Percentiles rank a stretch among this genome's conserved stretches.
These are phyloP conservation scores for Ogataea nakhonphanomensis DNA, from an alignment of 805 yeast species.

Conservation along the genomic window DNA sequence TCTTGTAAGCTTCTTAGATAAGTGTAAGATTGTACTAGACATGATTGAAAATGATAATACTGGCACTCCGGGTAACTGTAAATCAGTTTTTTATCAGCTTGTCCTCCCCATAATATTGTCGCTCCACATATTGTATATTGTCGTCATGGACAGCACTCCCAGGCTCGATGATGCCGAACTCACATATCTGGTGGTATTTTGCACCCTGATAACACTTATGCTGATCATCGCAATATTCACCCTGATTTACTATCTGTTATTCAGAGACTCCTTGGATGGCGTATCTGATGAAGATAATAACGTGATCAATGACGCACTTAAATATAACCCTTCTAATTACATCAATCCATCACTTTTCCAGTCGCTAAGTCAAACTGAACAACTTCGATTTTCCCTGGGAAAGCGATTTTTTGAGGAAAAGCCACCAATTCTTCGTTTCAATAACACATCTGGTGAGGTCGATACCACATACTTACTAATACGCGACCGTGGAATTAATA, in stretches of 20 bases:
- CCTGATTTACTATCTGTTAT: conserved; percentile 27
- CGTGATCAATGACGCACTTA: conserved; percentile 28
- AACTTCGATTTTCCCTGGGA: conserved; percentile 25
- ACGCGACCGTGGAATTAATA: conserved; percentile 34
- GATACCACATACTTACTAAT: conserved; percentile 30
- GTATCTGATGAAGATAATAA: conserved; percentile 15
- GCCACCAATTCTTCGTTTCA: conserved; percentile 27
- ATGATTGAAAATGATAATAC: background rate
- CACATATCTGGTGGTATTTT: conserved; percentile 25
- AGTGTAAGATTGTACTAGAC: conserved; percentile 10
- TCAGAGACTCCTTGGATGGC: conserved; percentile 20
- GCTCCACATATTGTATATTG: background rate
- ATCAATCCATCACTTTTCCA: conserved; percentile 20
- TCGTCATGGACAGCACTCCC: conserved; percentile 3
- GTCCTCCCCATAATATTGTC: conserved; percentile 3
- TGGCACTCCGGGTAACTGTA: conserved; percentile 2
- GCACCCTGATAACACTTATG: conserved; percentile 26
- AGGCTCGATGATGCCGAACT: conserved; percentile 22
- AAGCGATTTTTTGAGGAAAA: conserved; percentile 22
- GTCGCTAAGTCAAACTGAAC: conserved; percentile 22
- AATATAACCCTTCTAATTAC: conserved; percentile 15
- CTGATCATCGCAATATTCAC: conserved; percentile 24
- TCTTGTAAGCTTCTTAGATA: conserved; percentile 48
- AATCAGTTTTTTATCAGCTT: background rate
- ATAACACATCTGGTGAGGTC: conserved; percentile 24